Evolutionary conservation across 371 early-diverging fungal species (phyloP), one percentile per base, ranked within the genome.

Genomic region (Zopfochytrium polystomum): DNA sequence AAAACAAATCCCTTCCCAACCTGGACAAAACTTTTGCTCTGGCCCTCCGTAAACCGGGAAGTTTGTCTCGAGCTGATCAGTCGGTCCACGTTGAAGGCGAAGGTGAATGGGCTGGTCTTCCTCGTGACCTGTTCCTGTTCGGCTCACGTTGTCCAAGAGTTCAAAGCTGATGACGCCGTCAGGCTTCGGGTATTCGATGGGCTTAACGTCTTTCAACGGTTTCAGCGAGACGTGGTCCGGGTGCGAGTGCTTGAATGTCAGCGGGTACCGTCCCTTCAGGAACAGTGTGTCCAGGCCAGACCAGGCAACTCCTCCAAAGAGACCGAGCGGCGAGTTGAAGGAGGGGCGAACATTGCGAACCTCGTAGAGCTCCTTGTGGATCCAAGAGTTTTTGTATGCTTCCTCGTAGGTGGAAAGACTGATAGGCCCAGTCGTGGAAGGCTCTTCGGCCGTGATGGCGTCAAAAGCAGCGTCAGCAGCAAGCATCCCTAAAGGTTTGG

Each of bases 171-270:
- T 83, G 25, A 88, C 87, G 58, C 95, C 95, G 78, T 98, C 97
- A 32, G 98, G 95, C 78, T 96, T 97, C 49, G 95, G 96, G 72
- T 98, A 96, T 31, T 95, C 96, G 72, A 97, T 96, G 27, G 90
- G 92, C 69, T 85, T 85, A 13, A 67, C 68, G 46, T 78, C 75
- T 53, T 72, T 78, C 6, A 74, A 13, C n/a, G 78, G 75, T 50
- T 65, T 75, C 60, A 91, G 80, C 52, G 86, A 74, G 52, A 84
- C 87, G 75, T 92, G 82, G 74, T 98, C 98, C 1, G 93, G 89
- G 18, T 43, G 77, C 46, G 80, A 76, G 80, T 97, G 95, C 69
- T 89, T 86, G 77, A 95, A 90, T 1, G 98, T 98, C 86, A 89
- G 96, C 31, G 98, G 97, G 15, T 83, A 84, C 15, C 87, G 83